Percentiles rank a stretch among this genome's conserved stretches.
These are phyloP conservation scores for Pleurotus ostreatus DNA, from an alignment of 768 basidiomycete genomes.

Conservation along the genomic window DNA sequence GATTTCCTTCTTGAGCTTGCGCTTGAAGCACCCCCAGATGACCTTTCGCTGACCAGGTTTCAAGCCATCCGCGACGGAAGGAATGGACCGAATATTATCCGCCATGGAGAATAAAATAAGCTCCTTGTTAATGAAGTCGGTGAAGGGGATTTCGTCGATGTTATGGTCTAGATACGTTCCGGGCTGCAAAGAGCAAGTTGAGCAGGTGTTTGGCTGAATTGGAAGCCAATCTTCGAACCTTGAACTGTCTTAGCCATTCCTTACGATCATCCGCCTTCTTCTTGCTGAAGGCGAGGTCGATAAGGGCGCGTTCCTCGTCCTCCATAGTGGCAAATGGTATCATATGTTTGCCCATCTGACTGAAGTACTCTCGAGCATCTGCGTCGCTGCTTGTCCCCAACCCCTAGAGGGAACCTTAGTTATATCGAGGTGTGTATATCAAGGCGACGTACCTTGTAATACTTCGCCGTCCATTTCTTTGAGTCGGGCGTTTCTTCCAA, in stretches of 20 bases:
- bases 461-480: conserved; percentile 88
- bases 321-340: conserved; percentile 84
- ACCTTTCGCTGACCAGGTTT: conserved; percentile 99
- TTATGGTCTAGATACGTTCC: conserved; percentile 93
- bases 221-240: conserved; percentile 36
- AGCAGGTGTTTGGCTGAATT: conserved; percentile 7
- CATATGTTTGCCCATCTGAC: conserved; percentile 89
- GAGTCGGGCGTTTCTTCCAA: conserved; percentile 69
- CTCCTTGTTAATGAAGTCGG: conserved; percentile 98
- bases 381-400: conserved; percentile 88
- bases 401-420: conserved; percentile 54
- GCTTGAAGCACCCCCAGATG: conserved; percentile 93
- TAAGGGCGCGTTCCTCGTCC: conserved; percentile 80
- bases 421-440: neutral
- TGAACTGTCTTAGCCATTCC: conserved; percentile 95
- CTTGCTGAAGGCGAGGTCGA: conserved; percentile 99
- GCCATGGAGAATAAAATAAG: conserved; percentile 99
- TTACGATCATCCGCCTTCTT: conserved; percentile 98
- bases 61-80: conserved; percentile 87
- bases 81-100: conserved; percentile 97
- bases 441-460: conserved; percentile 79
- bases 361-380: conserved; percentile 92
- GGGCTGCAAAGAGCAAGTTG: conserved; percentile 44
- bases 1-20: conserved; percentile 87
- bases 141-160: conserved; percentile 77